A percentile compares a stretch with the other conserved stretches of the same genome.
These are phyloP conservation scores for Mallotus nudiflorus DNA, from an alignment of 345 rosid genomes.

Conservation along the genomic window DNA sequence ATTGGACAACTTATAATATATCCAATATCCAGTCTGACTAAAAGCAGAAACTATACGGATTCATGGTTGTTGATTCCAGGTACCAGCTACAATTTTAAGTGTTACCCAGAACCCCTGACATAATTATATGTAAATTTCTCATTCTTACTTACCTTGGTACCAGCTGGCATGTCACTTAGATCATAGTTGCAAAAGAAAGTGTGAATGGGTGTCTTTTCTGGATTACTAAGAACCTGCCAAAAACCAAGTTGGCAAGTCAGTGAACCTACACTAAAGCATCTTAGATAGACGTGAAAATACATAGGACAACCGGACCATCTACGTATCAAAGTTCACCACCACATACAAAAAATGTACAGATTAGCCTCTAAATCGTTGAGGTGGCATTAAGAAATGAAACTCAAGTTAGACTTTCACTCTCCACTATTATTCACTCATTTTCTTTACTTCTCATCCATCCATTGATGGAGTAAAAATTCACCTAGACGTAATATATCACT, in stretches of 20 bases:
- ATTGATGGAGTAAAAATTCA: background rate
- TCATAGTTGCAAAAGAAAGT: constrained; percentile 91
- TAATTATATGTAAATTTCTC: background rate
- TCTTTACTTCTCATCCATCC: background rate
- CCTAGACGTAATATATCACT: too few relatives aligned
- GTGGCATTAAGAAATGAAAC: too few relatives aligned
- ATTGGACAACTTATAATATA: background rate
- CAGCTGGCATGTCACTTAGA: constrained; percentile 93
- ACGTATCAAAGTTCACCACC: background rate
- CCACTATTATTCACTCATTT: too few relatives aligned
- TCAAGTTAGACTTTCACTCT: too few relatives aligned
- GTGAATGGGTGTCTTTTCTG: constrained; percentile 96
- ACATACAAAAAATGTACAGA: background rate
- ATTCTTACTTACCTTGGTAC: constrained; percentile 57
- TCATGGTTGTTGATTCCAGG: too few relatives aligned
- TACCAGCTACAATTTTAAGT: too few relatives aligned
- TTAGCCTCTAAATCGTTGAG: too few relatives aligned
- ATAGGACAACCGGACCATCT: background rate
- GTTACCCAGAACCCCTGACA: background rate
- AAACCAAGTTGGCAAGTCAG: constrained; percentile 9
- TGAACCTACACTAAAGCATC: background rate
- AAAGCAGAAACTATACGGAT: background rate
- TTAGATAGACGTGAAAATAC: background rate
- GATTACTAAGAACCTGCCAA: constrained; percentile 93
- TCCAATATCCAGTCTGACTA: background rate